Conservation (phyloP, 2,329 filamentous ascomycete species). For the Nemania bipapillata region DNA sequence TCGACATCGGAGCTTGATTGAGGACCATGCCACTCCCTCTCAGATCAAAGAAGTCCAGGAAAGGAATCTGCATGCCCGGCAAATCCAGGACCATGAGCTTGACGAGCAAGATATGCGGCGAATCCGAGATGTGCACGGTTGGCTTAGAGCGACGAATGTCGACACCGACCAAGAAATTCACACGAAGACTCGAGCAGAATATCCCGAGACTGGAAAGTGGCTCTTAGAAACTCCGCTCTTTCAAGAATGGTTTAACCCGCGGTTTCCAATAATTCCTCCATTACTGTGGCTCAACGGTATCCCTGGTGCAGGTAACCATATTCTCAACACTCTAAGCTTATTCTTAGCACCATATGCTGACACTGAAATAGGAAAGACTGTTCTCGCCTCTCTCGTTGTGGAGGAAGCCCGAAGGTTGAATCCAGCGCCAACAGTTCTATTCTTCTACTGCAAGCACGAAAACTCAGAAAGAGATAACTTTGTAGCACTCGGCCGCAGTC, state of each 20-base stretch:
- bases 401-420: slow-evolving; percentile 42
- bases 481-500: slow-evolving; percentile 39
- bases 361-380: slow-evolving; percentile 48
- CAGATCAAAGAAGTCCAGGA: slow-evolving; percentile 33
- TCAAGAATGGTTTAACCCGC: slow-evolving; percentile 41
- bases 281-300: slow-evolving; percentile 46
- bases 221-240: slow-evolving; percentile 35
- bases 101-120: slow-evolving; percentile 16
- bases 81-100: slow-evolving; percentile 8
- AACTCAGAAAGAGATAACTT: slow-evolving; percentile 44
- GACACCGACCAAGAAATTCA: slow-evolving; percentile 21
- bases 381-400: slow-evolving; percentile 50
- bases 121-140: slow-evolving; percentile 22
- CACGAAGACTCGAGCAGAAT: slow-evolving; percentile 25
- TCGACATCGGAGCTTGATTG: slow-evolving; percentile 38
- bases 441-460: slow-evolving; percentile 51
- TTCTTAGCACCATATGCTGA: neutral
- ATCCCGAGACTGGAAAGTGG: slow-evolving; percentile 42
- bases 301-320: slow-evolving; percentile 46
- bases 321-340: neutral
- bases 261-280: slow-evolving; percentile 34
- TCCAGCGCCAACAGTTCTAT: slow-evolving; percentile 38
- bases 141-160: slow-evolving; percentile 30
- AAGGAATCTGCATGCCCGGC: slow-evolving; percentile 23
- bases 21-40: slow-evolving; percentile 38